Percentiles rank a stretch among this genome's conserved stretches.
Evolutionary conservation across 2,329 filamentous ascomycete genomes (phyloP).

Genomic region (Pseudocercospora fuligena): DNA sequence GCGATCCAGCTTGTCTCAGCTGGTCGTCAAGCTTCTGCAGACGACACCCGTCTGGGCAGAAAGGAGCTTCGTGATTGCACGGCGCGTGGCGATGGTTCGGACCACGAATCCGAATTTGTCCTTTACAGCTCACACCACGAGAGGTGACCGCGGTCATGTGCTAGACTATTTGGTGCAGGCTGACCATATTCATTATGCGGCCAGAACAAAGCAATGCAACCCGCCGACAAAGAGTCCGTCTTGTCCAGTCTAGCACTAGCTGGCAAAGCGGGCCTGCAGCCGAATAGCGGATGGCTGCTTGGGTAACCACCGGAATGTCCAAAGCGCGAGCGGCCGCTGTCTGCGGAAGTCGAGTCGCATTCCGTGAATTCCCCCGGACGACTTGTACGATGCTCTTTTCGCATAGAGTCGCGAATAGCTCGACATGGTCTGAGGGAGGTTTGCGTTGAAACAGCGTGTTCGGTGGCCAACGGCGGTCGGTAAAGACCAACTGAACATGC

Average conservation of each 20-base stretch:
- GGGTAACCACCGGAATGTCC: conserved; percentile 6
- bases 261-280: conserved; percentile 7
- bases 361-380: background rate
- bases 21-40: conserved; percentile 15
- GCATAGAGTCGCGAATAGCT: background rate
- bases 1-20: conserved; percentile 12
- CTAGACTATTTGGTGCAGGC: background rate
- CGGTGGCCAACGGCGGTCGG: background rate
- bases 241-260: background rate
- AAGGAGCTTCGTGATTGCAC: conserved; percentile 13
- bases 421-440: background rate
- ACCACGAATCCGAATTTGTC: conserved; percentile 1
- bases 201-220: conserved; percentile 20
- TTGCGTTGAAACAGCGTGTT: background rate
- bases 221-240: conserved; percentile 21
- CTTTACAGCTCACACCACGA: background rate
- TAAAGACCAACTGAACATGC: background rate
- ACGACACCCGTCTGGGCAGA: conserved; percentile 14
- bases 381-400: background rate
- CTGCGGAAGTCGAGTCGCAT: conserved; percentile 1
- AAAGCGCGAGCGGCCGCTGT: background rate
- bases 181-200: conserved; percentile 1
- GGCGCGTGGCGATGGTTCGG: conserved; percentile 1
- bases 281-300: conserved; percentile 13
- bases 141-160: background rate